Conservation (phyloP, 139 green algal genomes). For the Micractinium sp. region DNA sequence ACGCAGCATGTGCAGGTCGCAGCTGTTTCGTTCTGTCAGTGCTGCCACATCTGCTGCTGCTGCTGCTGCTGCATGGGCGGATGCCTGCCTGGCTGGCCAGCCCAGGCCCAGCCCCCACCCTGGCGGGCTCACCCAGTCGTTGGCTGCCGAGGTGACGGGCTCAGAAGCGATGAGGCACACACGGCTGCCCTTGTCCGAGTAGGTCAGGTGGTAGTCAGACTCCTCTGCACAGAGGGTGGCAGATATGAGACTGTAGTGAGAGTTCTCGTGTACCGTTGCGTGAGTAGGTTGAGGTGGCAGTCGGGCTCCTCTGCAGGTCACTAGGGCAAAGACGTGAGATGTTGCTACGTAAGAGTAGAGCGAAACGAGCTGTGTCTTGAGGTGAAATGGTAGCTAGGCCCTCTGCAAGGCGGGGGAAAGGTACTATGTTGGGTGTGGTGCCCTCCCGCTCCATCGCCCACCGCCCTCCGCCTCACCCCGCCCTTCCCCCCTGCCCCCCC, state of each 20-base stretch:
- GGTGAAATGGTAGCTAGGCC: no score
- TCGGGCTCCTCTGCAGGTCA: background rate
- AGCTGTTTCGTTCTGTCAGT: no score
- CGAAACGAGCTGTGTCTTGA: no score
- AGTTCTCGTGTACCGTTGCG: no score
- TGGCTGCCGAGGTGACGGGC: slow-evolving; percentile 85
- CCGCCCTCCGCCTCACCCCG: background rate
- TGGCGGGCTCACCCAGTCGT: slow-evolving; percentile 82
- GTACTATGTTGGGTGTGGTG: no score
- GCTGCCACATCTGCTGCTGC: no score
- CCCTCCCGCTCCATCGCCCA: background rate
- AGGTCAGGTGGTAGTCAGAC: slow-evolving; percentile 77
- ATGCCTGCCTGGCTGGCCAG: background rate
- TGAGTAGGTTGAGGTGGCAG: no score
- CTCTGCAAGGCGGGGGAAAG: no score
- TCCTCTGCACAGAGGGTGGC: slow-evolving; percentile 41
- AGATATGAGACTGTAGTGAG: background rate
- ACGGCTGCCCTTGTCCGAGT: slow-evolving; percentile 67
- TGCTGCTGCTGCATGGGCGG: no score
- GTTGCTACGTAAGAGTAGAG: no score
- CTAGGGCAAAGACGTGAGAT: no score
- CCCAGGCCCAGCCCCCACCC: background rate
- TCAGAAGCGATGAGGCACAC: slow-evolving; percentile 92
- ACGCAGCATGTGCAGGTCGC: no score
- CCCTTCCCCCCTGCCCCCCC: background rate